A percentile compares a stretch with the other conserved stretches of the same genome.
phyloP scores from a whole-genome alignment of 306 rosid genomes.

The Biancaea sappan region DNA sequence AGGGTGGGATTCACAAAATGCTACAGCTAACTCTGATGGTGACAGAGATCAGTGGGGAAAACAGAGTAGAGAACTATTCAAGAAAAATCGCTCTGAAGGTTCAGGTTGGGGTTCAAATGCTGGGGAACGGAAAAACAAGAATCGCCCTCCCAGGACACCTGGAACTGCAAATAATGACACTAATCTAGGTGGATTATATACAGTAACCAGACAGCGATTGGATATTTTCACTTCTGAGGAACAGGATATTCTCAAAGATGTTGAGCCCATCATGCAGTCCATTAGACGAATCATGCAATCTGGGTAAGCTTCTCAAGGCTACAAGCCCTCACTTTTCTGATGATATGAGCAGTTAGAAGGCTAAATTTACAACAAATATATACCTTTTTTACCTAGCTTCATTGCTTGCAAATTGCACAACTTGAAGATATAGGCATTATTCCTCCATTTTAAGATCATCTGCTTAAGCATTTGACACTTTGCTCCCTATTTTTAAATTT shows the following conservation, averaged over 20 bases:
- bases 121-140: slow-evolving; percentile 65
- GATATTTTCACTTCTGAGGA: slow-evolving; percentile 81
- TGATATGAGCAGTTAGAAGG: background rate
- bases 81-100: slow-evolving; percentile 61
- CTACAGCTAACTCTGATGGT: slow-evolving; percentile 43
- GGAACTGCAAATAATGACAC: slow-evolving; percentile 31
- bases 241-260: slow-evolving; percentile 58
- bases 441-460: slow-evolving; percentile 27
- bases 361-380: background rate
- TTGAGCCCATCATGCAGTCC: slow-evolving; percentile 67
- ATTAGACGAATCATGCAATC: slow-evolving; percentile 78
- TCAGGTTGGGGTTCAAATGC: slow-evolving; percentile 72
- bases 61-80: slow-evolving; percentile 49
- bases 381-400: background rate
- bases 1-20: slow-evolving; percentile 64
- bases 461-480: slow-evolving; percentile 18
- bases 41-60: slow-evolving; percentile 61
- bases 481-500: background rate
- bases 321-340: background rate
- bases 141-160: slow-evolving; percentile 60
- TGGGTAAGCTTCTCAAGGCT: slow-evolving; percentile 61
- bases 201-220: slow-evolving; percentile 53
- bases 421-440: slow-evolving; percentile 32
- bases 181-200: background rate
- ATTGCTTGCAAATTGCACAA: slow-evolving; percentile 20